Evolutionary conservation across 352 stramenopile species (phyloP), one percentile per base, ranked within the genome.

Genomic region (Elongisporangium undulatum): DNA sequence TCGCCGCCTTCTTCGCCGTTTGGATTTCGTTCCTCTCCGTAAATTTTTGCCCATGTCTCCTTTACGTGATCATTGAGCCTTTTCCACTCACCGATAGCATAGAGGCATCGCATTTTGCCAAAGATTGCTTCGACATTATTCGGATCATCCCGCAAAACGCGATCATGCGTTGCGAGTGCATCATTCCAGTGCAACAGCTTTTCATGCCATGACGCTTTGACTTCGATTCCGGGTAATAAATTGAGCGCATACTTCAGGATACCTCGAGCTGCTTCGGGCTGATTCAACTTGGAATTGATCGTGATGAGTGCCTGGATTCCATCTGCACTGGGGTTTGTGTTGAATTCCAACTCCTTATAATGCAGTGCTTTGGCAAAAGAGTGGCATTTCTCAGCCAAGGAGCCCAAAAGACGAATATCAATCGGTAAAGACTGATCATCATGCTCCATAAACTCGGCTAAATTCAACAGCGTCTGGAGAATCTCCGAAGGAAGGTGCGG

Each of bases 371-470:
- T 99, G 8, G 97, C 97, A 61, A 99, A 99, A 38, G 97, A 98
- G 73, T 99, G 96, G 60, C 96, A 99, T 59, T 98, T 98, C 59
- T 99, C 82, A 5, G 97, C 97, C 17, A 99, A 79, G 56, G 98
- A 94, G 5, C 96, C 97, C 4, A 99, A 82, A 20, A 98, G 75
- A 1, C 92, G 87, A 66, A 99, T 99, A 66, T 99, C 95, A 63
- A 99, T 99, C 15, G 97, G 96, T 45, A 99, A 72, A 16, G 85
- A 83, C 69, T 98, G 87, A 58, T 98, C 96, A 63, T 99, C 96
- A 61, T 99, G 96, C 75, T 99, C 97, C 96, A 99, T 99, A 58
- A 99, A 99, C 82, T 99, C 98, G 6, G 96, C 97, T 16, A 99
- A 79, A 67, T 99, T 99, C 13, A 99, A 72, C 29, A 99, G 79